phyloP scores from a whole-genome alignment of 768 basidiomycete genomes.

The Lentinula detonsa region DNA sequence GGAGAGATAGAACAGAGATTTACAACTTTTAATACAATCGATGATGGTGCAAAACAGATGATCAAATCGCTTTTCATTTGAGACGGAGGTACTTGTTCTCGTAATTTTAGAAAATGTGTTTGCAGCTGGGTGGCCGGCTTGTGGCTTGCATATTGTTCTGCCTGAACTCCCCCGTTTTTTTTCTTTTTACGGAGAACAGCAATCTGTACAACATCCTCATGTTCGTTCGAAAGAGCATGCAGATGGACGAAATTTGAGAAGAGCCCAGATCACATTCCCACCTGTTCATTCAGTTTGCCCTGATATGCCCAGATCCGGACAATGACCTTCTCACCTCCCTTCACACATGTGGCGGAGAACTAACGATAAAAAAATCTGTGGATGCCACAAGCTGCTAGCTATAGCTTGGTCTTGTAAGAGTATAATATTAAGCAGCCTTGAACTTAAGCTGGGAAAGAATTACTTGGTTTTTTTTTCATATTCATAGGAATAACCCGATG shows the following conservation, averaged over 20 bases:
- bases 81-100: not conserved
- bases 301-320: constrained; percentile 2
- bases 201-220: not conserved
- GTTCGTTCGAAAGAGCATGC: not conserved
- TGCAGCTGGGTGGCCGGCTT: not conserved
- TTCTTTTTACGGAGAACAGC: not conserved
- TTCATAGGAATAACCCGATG: not conserved
- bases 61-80: not conserved
- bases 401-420: not conserved
- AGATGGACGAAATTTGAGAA: not conserved
- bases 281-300: not conserved
- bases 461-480: not conserved
- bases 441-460: not conserved
- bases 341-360: not conserved
- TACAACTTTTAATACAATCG: not conserved
- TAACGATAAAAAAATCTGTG: constrained; percentile 2
- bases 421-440: not conserved
- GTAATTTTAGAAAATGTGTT: not conserved
- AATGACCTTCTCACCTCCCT: constrained; percentile 4
- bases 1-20: not conserved
- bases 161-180: too few species aligned
- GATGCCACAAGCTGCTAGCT: not conserved
- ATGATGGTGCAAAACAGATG: not conserved
- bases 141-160: not conserved
- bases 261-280: constrained; percentile 1